These are phyloP conservation scores for Misopates orontium DNA, from an alignment of 257 asterid genomes.

Conservation along the genomic window DNA sequence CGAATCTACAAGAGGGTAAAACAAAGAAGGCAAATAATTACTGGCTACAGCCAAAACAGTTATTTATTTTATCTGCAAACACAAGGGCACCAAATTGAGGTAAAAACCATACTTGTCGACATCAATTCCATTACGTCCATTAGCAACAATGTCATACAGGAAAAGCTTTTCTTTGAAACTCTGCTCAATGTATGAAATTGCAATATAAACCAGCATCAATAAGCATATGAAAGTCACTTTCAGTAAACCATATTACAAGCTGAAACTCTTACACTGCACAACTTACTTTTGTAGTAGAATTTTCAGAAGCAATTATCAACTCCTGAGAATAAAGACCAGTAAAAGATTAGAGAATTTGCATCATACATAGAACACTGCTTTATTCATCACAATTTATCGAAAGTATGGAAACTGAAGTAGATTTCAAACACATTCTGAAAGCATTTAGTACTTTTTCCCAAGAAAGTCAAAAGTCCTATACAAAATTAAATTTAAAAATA, in stretches of 20 bases:
- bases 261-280: constrained; percentile 16
- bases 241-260: constrained; percentile 13
- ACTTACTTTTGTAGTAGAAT: constrained; percentile 54
- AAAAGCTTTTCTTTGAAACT: constrained; percentile 60
- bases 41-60: constrained; percentile 14
- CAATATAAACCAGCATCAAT: constrained; percentile 11
- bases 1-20: constrained; percentile 61
- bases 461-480: no score
- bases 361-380: no score
- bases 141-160: constrained; percentile 86
- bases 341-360: not conserved
- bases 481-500: no score
- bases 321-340: constrained; percentile 49
- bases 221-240: constrained; percentile 9
- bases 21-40: constrained; percentile 14
- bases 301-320: constrained; percentile 73
- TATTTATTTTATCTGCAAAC: not conserved
- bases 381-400: no score
- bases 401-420: no score
- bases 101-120: constrained; percentile 73
- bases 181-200: constrained; percentile 34
- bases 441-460: no score
- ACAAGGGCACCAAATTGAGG: constrained; percentile 12
- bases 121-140: constrained; percentile 93
- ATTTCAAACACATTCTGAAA: no score